Conservation (phyloP, 1,284 basidiomycete genomes). For the Tylopilus sp. region DNA sequence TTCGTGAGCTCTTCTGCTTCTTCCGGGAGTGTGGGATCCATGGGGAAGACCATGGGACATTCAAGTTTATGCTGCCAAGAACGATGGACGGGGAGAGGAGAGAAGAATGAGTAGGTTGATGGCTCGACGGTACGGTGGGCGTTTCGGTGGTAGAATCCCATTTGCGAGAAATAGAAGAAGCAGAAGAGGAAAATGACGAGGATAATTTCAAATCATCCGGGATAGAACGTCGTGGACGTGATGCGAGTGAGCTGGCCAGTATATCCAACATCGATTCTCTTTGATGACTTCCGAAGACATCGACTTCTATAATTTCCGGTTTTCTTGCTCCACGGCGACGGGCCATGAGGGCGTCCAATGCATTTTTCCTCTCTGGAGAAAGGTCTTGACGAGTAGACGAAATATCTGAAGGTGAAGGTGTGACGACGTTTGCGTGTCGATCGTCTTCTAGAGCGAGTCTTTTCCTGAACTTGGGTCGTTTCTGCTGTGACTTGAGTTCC, state of each 20-base stretch:
- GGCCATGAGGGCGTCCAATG: too few species aligned
- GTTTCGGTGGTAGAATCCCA: conserved; percentile 27
- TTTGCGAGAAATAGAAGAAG: conserved; percentile 10
- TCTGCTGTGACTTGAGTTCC: conserved; percentile 53
- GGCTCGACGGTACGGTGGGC: conserved; percentile 28
- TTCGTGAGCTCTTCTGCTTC: conserved; percentile 19
- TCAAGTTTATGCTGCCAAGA: conserved; percentile 39
- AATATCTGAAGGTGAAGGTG: conserved; percentile 61
- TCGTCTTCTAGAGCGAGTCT: conserved; percentile 49
- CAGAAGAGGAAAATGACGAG: conserved; percentile 15
- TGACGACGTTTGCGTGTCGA: conserved; percentile 48
- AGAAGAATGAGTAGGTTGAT: conserved; percentile 14
- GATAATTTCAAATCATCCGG: conserved; percentile 22
- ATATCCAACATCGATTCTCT: conserved; percentile 27
- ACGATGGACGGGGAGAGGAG: conserved; percentile 36
- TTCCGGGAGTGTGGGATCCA: conserved; percentile 27
- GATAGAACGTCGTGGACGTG: conserved; percentile 33
- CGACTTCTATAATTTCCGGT: too few species aligned
- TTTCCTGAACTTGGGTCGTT: conserved; percentile 60
- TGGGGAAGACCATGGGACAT: conserved; percentile 35
- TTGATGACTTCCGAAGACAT: too few species aligned
- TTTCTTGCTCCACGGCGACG: too few species aligned
- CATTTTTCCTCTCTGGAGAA: conserved; percentile 51
- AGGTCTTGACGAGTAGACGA: conserved; percentile 59
- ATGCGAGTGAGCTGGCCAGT: conserved; percentile 34